Conservation (phyloP, 2,329 filamentous ascomycete genomes). For the Sporothrix humicola region DNA sequence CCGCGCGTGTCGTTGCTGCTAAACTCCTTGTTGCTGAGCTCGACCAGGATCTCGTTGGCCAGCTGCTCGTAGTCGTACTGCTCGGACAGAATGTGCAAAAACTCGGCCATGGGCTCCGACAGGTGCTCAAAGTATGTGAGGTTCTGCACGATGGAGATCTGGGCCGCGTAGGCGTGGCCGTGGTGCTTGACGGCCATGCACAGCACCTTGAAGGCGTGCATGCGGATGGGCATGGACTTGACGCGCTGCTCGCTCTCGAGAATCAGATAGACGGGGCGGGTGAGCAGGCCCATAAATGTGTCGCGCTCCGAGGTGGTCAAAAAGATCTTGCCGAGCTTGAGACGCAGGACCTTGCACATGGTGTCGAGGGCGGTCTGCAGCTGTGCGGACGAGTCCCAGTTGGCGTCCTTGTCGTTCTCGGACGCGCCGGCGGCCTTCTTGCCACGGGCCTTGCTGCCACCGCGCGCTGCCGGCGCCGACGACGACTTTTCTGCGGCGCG, state of each 20-base stretch:
- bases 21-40: conserved; percentile 97
- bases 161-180: conserved; percentile 92
- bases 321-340: conserved; percentile 92
- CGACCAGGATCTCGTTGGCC: conserved; percentile 88
- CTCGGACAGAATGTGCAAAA: conserved; percentile 91
- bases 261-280: conserved; percentile 89
- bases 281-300: conserved; percentile 90
- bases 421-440: conserved; percentile 59
- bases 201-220: conserved; percentile 96
- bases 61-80: conserved; percentile 98
- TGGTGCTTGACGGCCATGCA: conserved; percentile 98
- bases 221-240: conserved; percentile 86
- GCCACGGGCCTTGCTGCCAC: conserved; percentile 73
- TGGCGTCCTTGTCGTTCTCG: conserved; percentile 67
- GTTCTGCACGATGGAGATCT: conserved; percentile 97
- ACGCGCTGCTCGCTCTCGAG: conserved; percentile 92
- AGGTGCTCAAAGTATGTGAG: conserved; percentile 98
- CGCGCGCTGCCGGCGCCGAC: conserved; percentile 68
- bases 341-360: conserved; percentile 94
- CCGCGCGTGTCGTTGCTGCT: conserved; percentile 95
- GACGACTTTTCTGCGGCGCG: conserved; percentile 91
- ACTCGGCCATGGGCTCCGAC: conserved; percentile 99
- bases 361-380: conserved; percentile 86
- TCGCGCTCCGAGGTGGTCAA: conserved; percentile 95
- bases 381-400: conserved; percentile 88